Evolutionary conservation across 169 alveolate species (phyloP).

Genomic region (Cryptosporidium muris): DNA sequence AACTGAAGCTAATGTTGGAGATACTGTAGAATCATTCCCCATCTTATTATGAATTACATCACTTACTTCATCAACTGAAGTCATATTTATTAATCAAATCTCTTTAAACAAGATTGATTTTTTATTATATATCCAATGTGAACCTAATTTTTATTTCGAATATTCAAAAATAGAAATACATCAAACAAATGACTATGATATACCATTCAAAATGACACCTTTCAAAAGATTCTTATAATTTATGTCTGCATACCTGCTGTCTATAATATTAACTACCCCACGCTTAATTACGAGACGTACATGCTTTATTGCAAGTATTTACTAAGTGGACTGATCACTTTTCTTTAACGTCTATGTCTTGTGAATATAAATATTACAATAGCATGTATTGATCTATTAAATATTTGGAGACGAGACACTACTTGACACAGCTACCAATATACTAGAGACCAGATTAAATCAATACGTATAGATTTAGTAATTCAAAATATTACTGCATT

Average conservation of each 20-base stretch:
- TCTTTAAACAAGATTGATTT: constrained; percentile 14
- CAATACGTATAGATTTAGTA: no score
- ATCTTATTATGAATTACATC: background rate
- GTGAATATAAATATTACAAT: background rate
- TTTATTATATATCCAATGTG: background rate
- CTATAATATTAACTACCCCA: constrained; percentile 40
- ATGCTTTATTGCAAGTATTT: constrained; percentile 71
- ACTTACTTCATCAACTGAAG: background rate
- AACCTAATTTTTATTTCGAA: background rate
- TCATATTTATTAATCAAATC: constrained; percentile 1
- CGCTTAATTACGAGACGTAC: constrained; percentile 71
- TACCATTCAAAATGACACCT: no score
- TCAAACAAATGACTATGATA: no score
- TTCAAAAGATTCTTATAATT: background rate
- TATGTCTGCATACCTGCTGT: constrained; percentile 64
- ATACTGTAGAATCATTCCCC: constrained; percentile 22
- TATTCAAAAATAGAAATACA: no score
- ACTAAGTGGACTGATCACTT: constrained; percentile 64
- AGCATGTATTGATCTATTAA: no score
- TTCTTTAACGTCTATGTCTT: constrained; percentile 69
- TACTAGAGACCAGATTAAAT: no score
- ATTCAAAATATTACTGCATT: no score
- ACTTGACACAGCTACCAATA: no score
- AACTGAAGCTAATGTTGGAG: background rate
- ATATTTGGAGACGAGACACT: no score